Evolutionary conservation across 2,329 filamentous ascomycete genomes (phyloP), one percentile per base, ranked within the genome.

Genomic region (Aureobasidium namibiae): DNA sequence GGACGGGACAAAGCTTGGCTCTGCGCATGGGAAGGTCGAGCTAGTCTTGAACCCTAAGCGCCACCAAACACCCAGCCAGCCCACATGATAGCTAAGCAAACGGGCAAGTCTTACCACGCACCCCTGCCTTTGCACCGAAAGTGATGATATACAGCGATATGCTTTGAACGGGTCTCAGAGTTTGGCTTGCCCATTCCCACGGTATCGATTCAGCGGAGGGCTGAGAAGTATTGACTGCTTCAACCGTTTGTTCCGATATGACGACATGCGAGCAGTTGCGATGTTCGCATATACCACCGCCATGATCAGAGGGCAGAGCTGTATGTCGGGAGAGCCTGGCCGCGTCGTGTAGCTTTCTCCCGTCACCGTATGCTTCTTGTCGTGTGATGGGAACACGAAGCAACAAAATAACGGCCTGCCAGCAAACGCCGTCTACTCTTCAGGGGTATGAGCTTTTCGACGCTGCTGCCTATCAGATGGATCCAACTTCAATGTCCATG

Each of bases 1-100:
- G 44, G 46, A 50, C 21, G 36, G 49, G 34, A 29, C 23, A 52
- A 52, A 52, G 46, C 46, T 50, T 50, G 46, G 46, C 46, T 50
- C 29, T 3, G 26, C 42, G 42, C 42, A 45, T 45, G 23, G 42
- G 26, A 26, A 16, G 23, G n/a, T 29, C 26, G 10, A 21, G 26
- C 46, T 49, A 49, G 46, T 24, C 16, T 36, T 31, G n/a, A 49
- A 36, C 46, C 46, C 46, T 36, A 49, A 36, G 18, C 21, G 46
- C 46, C 46, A 49, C 46, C 31, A n/a, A 2, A 34, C 7, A 11
- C 6, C 46, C 18, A 34, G n/a, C 46, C 46, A 49, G 46, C 46
- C 31, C 29, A 23, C n/a, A 9, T 6, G 21, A 16, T n/a, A 13
- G 16, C 8, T 6, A 9, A 21, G 38, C 8, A 49, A 49, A 49